These are phyloP conservation scores for Paecilomyces niveus DNA, from an alignment of 2,329 filamentous ascomycete species.

Conservation along the genomic window DNA sequence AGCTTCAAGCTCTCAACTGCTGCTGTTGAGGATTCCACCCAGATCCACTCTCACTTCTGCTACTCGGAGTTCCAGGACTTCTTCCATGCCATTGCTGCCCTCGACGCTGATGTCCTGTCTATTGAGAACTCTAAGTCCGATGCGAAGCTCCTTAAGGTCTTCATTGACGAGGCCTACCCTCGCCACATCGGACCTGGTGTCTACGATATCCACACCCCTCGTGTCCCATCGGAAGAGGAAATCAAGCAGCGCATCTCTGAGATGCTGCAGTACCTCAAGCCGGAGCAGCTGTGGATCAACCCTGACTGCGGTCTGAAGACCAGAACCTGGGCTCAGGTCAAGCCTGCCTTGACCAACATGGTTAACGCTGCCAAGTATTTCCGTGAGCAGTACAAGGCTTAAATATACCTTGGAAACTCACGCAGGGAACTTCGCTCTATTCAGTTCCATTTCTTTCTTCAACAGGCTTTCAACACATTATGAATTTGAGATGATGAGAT, in stretches of 20 bases:
- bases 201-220: constrained; percentile 99
- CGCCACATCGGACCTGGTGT: constrained; percentile 98
- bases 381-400: constrained; percentile 73
- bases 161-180: constrained; percentile 93
- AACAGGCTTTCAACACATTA: constrained; percentile 9
- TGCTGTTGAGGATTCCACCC: constrained; percentile 88
- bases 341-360: constrained; percentile 92
- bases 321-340: constrained; percentile 96
- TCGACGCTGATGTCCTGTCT: constrained; percentile 95
- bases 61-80: constrained; percentile 99
- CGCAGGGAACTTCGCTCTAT: constrained; percentile 7
- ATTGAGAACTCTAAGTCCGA: constrained; percentile 99
- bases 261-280: constrained; percentile 96
- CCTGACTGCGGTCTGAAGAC: constrained; percentile 99
- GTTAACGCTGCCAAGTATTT: constrained; percentile 96
- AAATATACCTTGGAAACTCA: background rate
- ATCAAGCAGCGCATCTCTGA: constrained; percentile 96
- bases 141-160: constrained; percentile 97
- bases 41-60: constrained; percentile 99
- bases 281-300: constrained; percentile 99
- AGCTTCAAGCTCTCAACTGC: constrained; percentile 94
- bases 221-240: constrained; percentile 94
- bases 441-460: background rate
- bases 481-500: constrained; percentile 7
- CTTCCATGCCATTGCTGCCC: constrained; percentile 98